Base-by-base conservation (phyloP, 2,329 filamentous ascomycete species). In the Microcera coccophila region DNA sequence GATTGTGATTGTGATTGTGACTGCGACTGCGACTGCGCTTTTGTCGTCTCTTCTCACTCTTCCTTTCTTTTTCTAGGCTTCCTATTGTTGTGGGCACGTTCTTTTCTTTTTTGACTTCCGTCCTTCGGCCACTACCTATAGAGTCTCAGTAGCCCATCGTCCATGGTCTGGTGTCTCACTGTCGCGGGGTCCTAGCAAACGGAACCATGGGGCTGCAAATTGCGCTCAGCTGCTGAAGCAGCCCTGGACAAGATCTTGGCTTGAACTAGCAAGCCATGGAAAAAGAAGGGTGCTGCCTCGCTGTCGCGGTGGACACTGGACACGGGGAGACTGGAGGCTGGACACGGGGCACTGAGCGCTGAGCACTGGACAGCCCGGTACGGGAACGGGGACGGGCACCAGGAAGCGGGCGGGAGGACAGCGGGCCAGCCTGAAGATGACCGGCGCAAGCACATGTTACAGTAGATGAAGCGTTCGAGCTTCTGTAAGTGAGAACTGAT, bases 181-280 rank as follows among this genome's bases (percentile, higher is more conserved):
- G 15, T 55, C 50, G 48, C 47, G 26, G 35, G 33, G 38, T 38
- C 37, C 36, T 43, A 40, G 43, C 39, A 33, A 48, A 39, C 41
- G 54, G n/a, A n/a, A n/a, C n/a, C n/a, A n/a, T n/a, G n/a, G n/a
- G 49, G 52, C 39, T 46, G 41, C 43, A 52, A 52, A 44, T 48
- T 53, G 50, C 47, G 48, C 49, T 45, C 45, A 32, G 42, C 29
- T 32, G 15, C 15, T n/a, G 15, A 7, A 8, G 29, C 29, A 32
- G 29, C 29, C 29, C 29, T 32, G 11, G 7, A 26, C n/a, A n/a
- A n/a, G n/a, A n/a, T n/a, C n/a, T 26, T 26, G 7, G 12, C 22
- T 26, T 12, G 7, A 7, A 26, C 22, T 12, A 26, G 7, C 22
- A 7, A 26, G 22, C 12, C 22, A 7, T 7, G 22, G 12, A 7